A percentile compares a stretch with the other conserved stretches of the same genome.
Evolutionary conservation across 2,329 filamentous ascomycete genomes (phyloP).

Genomic region (Penicillium sumatraense): DNA sequence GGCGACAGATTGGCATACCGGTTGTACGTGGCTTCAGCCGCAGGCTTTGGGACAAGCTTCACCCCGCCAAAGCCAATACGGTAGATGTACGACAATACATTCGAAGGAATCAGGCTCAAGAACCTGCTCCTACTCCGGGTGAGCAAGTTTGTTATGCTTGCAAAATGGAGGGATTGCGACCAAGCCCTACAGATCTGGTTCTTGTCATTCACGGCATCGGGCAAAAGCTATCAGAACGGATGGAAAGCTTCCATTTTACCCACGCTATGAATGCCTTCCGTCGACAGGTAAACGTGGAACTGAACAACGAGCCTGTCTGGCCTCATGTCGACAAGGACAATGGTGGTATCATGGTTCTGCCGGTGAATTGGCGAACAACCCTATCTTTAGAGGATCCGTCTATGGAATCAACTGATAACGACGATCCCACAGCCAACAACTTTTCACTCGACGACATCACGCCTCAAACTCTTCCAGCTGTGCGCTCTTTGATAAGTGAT

Average conservation of each 20-base stretch:
- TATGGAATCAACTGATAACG: conserved; percentile 55
- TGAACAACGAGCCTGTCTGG: conserved; percentile 74
- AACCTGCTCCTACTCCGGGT: conserved; percentile 25
- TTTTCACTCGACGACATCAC: conserved; percentile 87
- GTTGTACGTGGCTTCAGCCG: conserved; percentile 90
- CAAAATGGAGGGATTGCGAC: conserved; percentile 64
- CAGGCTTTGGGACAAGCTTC: conserved; percentile 72
- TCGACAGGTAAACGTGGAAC: conserved; percentile 81
- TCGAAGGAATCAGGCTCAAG: conserved; percentile 42
- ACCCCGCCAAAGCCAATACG: conserved; percentile 57
- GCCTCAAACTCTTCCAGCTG: conserved; percentile 83
- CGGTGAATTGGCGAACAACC: conserved; percentile 90
- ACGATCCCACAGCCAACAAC: conserved; percentile 63
- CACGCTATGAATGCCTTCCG: conserved; percentile 93
- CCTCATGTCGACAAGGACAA: conserved; percentile 75
- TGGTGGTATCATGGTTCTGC: conserved; percentile 90
- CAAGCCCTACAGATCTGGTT: conserved; percentile 82
- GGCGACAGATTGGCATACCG: conserved; percentile 78
- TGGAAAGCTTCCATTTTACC: conserved; percentile 97
- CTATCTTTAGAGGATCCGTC: conserved; percentile 84
- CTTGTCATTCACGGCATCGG: conserved; percentile 95
- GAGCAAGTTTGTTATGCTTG: conserved; percentile 58
- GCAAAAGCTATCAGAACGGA: conserved; percentile 90
- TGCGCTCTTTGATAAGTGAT: conserved; percentile 93
- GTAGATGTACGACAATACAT: conserved; percentile 49